Evolutionary conservation across 2,329 filamentous ascomycete genomes (phyloP).

Genomic region (Fusarium robinianum): DNA sequence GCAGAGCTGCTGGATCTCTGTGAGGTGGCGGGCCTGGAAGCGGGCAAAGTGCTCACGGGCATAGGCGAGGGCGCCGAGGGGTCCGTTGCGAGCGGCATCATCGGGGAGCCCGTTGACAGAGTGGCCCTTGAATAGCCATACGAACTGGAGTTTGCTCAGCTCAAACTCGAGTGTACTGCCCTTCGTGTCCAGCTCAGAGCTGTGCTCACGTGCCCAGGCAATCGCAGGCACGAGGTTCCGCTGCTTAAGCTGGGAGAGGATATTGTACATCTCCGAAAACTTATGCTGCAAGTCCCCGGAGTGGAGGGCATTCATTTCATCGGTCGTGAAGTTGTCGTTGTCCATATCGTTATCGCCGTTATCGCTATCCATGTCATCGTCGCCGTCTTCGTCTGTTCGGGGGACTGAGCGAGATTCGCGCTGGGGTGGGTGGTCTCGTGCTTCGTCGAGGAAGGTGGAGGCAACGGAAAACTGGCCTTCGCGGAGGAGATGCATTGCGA

Average conservation of each 20-base stretch:
- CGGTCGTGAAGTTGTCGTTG: constrained; percentile 27
- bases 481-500: constrained; percentile 93
- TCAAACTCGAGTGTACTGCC: constrained; percentile 97
- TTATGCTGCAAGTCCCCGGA: constrained; percentile 69
- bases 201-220: constrained; percentile 78
- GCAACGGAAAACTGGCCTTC: constrained; percentile 93
- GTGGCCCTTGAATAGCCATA: constrained; percentile 79
- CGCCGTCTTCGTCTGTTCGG: constrained; percentile 40
- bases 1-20: constrained; percentile 80
- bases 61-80: constrained; percentile 72
- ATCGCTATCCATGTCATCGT: constrained; percentile 40
- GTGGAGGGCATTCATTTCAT: constrained; percentile 35
- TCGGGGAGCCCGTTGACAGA: constrained; percentile 59
- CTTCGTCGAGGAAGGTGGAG: constrained; percentile 80
- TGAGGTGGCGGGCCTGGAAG: constrained; percentile 75
- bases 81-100: constrained; percentile 55
- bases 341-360: constrained; percentile 39
- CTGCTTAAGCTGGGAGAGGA: constrained; percentile 76
- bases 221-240: constrained; percentile 83
- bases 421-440: constrained; percentile 45
- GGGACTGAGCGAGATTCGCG: constrained; percentile 25
- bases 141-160: constrained; percentile 84
- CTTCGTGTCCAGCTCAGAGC: constrained; percentile 71
- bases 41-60: constrained; percentile 72
- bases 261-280: constrained; percentile 89